Evolutionary conservation across 805 yeast species (phyloP).

Genomic region (Gaillardinia entomophila): DNA sequence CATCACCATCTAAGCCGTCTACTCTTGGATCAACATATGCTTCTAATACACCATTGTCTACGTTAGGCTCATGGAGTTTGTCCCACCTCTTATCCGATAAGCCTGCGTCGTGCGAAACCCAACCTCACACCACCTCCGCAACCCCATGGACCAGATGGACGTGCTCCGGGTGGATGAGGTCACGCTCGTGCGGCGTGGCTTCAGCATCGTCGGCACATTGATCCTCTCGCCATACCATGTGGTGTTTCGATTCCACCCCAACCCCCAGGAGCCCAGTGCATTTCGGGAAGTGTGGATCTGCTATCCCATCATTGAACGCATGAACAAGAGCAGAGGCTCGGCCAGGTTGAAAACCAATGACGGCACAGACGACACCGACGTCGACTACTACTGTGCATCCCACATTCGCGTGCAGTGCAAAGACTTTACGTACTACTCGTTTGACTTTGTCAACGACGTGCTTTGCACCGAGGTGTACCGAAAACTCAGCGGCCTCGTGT

Average conservation of each 20-base stretch:
- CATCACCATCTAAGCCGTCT: too few relatives aligned
- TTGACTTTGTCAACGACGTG: slow-evolving; percentile 59
- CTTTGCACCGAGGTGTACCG: slow-evolving; percentile 69
- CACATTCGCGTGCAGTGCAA: slow-evolving; percentile 70
- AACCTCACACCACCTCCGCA: too few relatives aligned
- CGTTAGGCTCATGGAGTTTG: too few relatives aligned
- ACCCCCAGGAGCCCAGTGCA: slow-evolving; percentile 6
- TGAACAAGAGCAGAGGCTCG: slow-evolving; percentile 53
- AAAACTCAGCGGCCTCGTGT: slow-evolving; percentile 57
- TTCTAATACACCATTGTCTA: too few relatives aligned
- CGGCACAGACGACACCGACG: slow-evolving; percentile 6
- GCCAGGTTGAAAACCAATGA: slow-evolving; percentile 22
- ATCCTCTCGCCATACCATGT: slow-evolving; percentile 31
- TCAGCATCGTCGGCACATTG: slow-evolving; percentile 30
- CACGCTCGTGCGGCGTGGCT: slow-evolving; percentile 32
- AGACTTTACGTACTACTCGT: slow-evolving; percentile 76
- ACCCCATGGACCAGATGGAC: slow-evolving; percentile 25
- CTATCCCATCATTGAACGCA: slow-evolving; percentile 72
- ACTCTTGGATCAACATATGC: too few relatives aligned
- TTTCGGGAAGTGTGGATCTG: slow-evolving; percentile 83
- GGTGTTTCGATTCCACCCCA: slow-evolving; percentile 28
- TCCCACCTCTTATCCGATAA: too few relatives aligned
- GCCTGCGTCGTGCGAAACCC: too few relatives aligned
- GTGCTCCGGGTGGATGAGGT: slow-evolving; percentile 33
- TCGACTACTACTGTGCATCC: slow-evolving; percentile 38